These are phyloP conservation scores for Parasitella parasitica DNA, from an alignment of 371 early-diverging fungal species.

Conservation along the genomic window DNA sequence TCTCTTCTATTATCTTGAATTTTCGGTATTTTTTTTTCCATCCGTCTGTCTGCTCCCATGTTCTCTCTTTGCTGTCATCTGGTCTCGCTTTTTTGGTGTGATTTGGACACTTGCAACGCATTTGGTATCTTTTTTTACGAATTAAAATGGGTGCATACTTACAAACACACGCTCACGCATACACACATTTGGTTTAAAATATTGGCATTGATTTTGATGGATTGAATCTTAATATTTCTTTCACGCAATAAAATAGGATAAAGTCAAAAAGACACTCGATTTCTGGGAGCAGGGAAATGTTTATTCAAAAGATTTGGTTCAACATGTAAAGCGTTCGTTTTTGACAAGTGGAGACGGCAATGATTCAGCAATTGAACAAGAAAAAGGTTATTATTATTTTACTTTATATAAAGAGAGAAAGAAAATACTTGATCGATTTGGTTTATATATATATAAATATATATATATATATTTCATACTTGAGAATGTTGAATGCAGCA, in stretches of 20 bases:
- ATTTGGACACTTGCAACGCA: background rate
- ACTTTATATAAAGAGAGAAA: slow-evolving; percentile 17
- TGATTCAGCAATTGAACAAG: slow-evolving; percentile 1
- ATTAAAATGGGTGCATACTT: background rate
- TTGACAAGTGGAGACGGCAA: slow-evolving; percentile 18
- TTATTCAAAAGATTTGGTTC: slow-evolving; percentile 41
- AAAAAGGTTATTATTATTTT: slow-evolving; percentile 27
- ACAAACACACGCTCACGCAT: background rate
- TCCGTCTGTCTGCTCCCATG: background rate
- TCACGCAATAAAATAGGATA: slow-evolving; percentile 36
- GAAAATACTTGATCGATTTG: slow-evolving; percentile 6
- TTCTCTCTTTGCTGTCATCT: background rate
- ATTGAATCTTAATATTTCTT: background rate
- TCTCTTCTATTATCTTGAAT: background rate
- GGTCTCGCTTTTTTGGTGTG: background rate
- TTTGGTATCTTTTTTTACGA: background rate
- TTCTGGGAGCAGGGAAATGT: slow-evolving; percentile 52
- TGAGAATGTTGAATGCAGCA: slow-evolving; percentile 6
- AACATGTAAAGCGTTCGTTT: slow-evolving; percentile 39
- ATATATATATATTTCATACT: background rate
- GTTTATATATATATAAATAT: no score
- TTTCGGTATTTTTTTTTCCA: background rate
- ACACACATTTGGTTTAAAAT: background rate
- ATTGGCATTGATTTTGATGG: background rate
- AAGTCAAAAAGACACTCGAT: slow-evolving; percentile 54